Base-by-base conservation (phyloP, 257 asterid species). In the Jacaranda mimosifolia region DNA sequence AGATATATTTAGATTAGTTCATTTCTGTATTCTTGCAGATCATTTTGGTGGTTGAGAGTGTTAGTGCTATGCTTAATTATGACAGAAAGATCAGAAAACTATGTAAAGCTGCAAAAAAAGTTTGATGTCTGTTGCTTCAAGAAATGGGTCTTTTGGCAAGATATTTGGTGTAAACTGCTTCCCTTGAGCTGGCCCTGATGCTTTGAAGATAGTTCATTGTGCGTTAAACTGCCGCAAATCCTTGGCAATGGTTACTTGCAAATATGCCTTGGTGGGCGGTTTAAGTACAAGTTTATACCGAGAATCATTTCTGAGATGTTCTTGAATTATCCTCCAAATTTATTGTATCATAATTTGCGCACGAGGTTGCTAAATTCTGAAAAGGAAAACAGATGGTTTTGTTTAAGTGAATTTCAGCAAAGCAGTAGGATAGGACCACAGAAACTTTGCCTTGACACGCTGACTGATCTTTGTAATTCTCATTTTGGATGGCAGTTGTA, bases 21-120 rank as follows among this genome's bases (percentile, higher is more conserved):
- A 17, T 71, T 67, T 68, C 13, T 63, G 36, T 73, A 59, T 81
- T 73, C 38, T 21, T 85, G 89, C 89, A 96, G 99, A 81, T 91
- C 63, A 56, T 93, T 67, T 85, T 96, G 89, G 91, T 91, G 56
- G 97, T 96, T 75, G 97, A 96, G 95, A 91, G 97, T 51, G 94
- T 90, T 53, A 89, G 88, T 72, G 80, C 97, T 40, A 96, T 93
- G 94, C 96, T 93, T 63, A 89, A 91, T 82, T 88, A 89, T 36
- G 99, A 93, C 73, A 85, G 99, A 71, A 91, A 74, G 86, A 86
- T 96, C 70, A 82, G 85, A 86, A 89, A 88, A 85, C 84, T 92
- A 17, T 84, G 86, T 69, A 70, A 79, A 35, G 60, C 79, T 10
- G 52, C 75, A 35, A 70, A 86, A 35, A 70, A 86, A 65, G 75